A percentile compares a stretch with the other conserved stretches of the same genome.
Evolutionary conservation across 2,329 filamentous ascomycete genomes (phyloP).

Genomic region (Teratosphaeria epicoccoides): DNA sequence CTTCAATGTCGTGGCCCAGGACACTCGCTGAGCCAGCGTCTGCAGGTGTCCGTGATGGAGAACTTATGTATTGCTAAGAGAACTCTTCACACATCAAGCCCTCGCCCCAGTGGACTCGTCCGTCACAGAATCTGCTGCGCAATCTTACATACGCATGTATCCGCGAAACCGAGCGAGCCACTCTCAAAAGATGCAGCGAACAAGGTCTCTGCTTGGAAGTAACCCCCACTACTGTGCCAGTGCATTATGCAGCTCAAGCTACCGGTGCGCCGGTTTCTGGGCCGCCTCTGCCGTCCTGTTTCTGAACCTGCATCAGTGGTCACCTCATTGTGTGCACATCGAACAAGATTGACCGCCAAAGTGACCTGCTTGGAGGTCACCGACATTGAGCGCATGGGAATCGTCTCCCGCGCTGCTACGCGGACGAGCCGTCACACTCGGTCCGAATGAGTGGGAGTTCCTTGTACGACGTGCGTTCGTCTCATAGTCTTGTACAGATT

Average conservation of each 20-base stretch:
- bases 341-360: not conserved
- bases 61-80: no score
- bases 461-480: not conserved
- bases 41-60: not conserved
- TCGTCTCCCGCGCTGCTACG: not conserved
- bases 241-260: not conserved
- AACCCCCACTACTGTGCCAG: not conserved
- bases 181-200: not conserved
- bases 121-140: not conserved
- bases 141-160: not conserved
- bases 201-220: not conserved
- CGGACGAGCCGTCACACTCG: not conserved
- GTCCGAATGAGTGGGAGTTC: not conserved
- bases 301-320: not conserved
- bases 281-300: not conserved
- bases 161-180: not conserved
- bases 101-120: no score
- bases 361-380: no score
- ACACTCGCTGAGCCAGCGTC: not conserved
- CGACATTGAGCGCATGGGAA: not conserved
- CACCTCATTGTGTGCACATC: not conserved
- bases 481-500: not conserved
- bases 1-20: not conserved
- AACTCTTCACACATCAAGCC: no score
- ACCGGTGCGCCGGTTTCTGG: not conserved